A percentile compares a stretch with the other conserved stretches of the same genome.
Evolutionary conservation across 495 filamentous ascomycete species (phyloP).

Genomic region (Neurospora intermedia): DNA sequence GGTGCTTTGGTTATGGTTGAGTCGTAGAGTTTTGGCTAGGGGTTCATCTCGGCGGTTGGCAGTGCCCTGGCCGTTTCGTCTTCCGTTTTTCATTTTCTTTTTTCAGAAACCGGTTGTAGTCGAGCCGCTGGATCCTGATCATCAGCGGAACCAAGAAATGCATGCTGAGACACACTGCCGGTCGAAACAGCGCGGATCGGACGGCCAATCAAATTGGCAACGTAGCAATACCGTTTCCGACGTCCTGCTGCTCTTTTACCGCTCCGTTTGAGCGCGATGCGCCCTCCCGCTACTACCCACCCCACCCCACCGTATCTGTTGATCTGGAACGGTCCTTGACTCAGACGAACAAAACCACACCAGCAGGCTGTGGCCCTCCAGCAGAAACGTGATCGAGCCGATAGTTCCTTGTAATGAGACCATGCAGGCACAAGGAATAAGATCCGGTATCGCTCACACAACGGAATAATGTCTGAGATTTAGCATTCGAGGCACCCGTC

Average conservation of each 20-base stretch:
- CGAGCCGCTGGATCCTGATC: background rate
- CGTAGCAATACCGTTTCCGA: background rate
- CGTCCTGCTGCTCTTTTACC: background rate
- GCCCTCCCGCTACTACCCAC: background rate
- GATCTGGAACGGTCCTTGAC: background rate
- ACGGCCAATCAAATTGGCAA: background rate
- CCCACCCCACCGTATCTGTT: background rate
- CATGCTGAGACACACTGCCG: background rate
- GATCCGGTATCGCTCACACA: slow-evolving; percentile 10
- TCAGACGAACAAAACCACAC: background rate
- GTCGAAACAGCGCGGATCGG: background rate
- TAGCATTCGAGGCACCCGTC: slow-evolving; percentile 12
- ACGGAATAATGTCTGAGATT: slow-evolving; percentile 25
- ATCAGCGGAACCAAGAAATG: background rate
- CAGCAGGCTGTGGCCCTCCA: background rate
- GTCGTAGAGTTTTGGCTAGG: background rate
- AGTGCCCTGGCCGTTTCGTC: background rate
- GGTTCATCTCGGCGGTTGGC: background rate
- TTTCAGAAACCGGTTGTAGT: background rate
- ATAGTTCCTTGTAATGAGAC: background rate
- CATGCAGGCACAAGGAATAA: background rate
- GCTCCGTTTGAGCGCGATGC: background rate
- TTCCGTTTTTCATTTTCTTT: background rate
- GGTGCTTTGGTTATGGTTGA: slow-evolving; percentile 17
- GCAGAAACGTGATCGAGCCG: background rate